Evolutionary conservation across 2,329 filamentous ascomycete species (phyloP).

Genomic region (Trichoderma koningii): DNA sequence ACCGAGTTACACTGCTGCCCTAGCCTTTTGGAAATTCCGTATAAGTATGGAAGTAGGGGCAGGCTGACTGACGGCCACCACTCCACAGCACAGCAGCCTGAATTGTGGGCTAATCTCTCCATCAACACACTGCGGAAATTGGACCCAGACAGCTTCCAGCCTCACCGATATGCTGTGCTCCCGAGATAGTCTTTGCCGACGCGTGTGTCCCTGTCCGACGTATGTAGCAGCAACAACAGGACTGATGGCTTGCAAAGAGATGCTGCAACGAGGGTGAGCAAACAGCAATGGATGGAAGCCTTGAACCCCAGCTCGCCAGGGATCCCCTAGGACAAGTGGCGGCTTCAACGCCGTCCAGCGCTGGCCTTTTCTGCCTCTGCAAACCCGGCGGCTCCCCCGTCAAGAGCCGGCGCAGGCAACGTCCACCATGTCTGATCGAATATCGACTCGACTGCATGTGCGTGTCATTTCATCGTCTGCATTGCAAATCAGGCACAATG

Average conservation of each 20-base stretch:
- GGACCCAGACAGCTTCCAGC: background rate
- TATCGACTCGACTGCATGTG: too few relatives aligned
- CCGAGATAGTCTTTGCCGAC: background rate
- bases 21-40: background rate
- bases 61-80: background rate
- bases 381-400: background rate
- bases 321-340: slow-evolving; percentile 5
- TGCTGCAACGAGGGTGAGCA: background rate
- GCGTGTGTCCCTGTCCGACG: slow-evolving; percentile 10
- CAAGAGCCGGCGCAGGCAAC: too few relatives aligned
- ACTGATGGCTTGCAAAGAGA: slow-evolving; percentile 6
- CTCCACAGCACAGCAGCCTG: background rate
- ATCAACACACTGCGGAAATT: background rate
- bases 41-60: background rate
- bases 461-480: too few relatives aligned
- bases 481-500: too few relatives aligned
- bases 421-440: too few relatives aligned
- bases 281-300: slow-evolving; percentile 3
- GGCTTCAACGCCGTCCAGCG: slow-evolving; percentile 1
- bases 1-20: background rate
- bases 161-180: background rate
- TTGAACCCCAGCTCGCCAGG: background rate
- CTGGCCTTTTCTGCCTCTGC: background rate
- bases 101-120: background rate
- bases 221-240: background rate